phyloP scores from a whole-genome alignment of 2,329 filamentous ascomycete species.

The Ilyonectria robusta region DNA sequence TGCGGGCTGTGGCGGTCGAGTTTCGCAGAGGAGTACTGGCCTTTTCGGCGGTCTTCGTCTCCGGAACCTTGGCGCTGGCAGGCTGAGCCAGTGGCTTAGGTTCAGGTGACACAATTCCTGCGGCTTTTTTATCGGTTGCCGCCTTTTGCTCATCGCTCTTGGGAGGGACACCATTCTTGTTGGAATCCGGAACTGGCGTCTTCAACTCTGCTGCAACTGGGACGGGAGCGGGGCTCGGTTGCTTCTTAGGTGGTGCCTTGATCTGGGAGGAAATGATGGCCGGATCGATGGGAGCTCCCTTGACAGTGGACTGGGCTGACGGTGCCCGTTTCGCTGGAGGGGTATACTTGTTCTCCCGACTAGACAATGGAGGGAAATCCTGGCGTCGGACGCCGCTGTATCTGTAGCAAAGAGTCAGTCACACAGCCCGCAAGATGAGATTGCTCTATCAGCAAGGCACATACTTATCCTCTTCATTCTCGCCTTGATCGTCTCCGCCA shows the following conservation, averaged over 20 bases:
- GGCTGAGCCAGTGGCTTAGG: constrained; percentile 52
- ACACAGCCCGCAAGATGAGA: neutral
- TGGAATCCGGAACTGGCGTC: constrained; percentile 41
- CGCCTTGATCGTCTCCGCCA: constrained; percentile 74
- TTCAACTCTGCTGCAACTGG: constrained; percentile 44
- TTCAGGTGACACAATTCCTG: constrained; percentile 39
- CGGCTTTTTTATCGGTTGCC: constrained; percentile 48
- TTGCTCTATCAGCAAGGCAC: constrained; percentile 40
- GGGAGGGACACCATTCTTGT: constrained; percentile 49
- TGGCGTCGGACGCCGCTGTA: constrained; percentile 93
- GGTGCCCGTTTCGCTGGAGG: constrained; percentile 90
- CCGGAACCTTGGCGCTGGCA: constrained; percentile 51
- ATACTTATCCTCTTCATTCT: constrained; percentile 94
- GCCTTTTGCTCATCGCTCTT: constrained; percentile 48
- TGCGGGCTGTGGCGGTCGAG: constrained; percentile 58
- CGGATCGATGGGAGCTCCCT: constrained; percentile 85
- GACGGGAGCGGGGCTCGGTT: constrained; percentile 37
- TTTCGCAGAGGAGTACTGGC: constrained; percentile 45
- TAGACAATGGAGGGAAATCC: constrained; percentile 77
- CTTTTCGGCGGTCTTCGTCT: constrained; percentile 49
- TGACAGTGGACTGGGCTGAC: constrained; percentile 78
- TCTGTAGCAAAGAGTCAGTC: constrained; percentile 58
- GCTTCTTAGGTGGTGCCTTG: constrained; percentile 61
- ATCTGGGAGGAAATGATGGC: constrained; percentile 93
- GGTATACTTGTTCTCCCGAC: constrained; percentile 81